Percentiles rank a stretch among this genome's conserved stretches.
These are phyloP conservation scores for Dacryopinax spathularia DNA, from an alignment of 768 basidiomycete species.

Conservation along the genomic window DNA sequence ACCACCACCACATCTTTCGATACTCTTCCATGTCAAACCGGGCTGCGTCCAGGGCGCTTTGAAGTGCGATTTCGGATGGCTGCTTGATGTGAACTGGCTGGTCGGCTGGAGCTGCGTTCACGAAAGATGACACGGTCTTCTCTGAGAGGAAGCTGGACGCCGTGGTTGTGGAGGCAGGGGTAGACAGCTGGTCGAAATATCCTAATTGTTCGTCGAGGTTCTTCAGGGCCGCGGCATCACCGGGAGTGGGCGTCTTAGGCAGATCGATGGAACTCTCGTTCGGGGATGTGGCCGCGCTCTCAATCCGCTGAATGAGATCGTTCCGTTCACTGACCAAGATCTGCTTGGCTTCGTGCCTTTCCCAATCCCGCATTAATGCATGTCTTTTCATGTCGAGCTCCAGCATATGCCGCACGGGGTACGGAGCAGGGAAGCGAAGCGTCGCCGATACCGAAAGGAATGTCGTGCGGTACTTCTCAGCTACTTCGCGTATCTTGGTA, in stretches of 20 bases:
- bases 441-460: slow-evolving; percentile 92
- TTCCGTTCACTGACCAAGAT: slow-evolving; percentile 14
- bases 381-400: slow-evolving; percentile 69
- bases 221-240: not conserved
- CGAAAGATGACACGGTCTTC: not conserved
- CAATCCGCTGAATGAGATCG: not conserved
- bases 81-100: slow-evolving; percentile 40
- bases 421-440: slow-evolving; percentile 80
- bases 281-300: slow-evolving; percentile 3
- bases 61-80: slow-evolving; percentile 51
- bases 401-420: slow-evolving; percentile 76
- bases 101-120: not conserved
- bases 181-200: slow-evolving; percentile 33
- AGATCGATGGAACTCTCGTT: slow-evolving; percentile 8
- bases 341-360: slow-evolving; percentile 50
- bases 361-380: slow-evolving; percentile 59
- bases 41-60: slow-evolving; percentile 54
- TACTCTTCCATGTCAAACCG: slow-evolving; percentile 78
- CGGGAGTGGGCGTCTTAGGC: slow-evolving; percentile 2
- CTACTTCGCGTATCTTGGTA: slow-evolving; percentile 59
- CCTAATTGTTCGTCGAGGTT: slow-evolving; percentile 13
- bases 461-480: slow-evolving; percentile 71
- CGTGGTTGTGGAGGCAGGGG: not conserved
- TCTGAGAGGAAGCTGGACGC: slow-evolving; percentile 1
- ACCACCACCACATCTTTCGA: slow-evolving; percentile 90